Conservation (phyloP, 345 rosid genomes). For the Conringia planisiliqua region DNA sequence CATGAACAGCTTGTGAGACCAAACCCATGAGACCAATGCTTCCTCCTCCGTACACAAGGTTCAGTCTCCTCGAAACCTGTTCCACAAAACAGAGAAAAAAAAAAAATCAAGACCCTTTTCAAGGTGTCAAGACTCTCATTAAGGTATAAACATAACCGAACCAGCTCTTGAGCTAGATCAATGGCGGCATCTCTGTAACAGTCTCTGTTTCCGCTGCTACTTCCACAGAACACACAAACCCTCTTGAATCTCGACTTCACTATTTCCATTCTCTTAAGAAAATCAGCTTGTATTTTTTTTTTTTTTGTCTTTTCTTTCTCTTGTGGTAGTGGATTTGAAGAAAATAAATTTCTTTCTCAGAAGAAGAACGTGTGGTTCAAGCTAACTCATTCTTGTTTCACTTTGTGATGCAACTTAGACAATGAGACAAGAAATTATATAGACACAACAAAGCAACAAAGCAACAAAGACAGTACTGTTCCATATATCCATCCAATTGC, state of each 20-base stretch:
- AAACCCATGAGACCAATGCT: conserved; percentile 94
- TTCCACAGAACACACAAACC: conserved; percentile 80
- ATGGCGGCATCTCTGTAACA: conserved; percentile 77
- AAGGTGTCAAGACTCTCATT: background rate
- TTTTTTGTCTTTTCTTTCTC: background rate
- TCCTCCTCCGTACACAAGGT: conserved; percentile 96
- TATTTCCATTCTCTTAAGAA: conserved; percentile 16
- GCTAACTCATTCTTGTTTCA: conserved; percentile 29
- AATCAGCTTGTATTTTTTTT: background rate
- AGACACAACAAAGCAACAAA: conserved; percentile 25
- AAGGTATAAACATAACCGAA: background rate
- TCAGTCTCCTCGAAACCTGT: conserved; percentile 66
- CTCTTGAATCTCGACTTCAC: conserved; percentile 68
- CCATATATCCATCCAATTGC: conserved; percentile 21
- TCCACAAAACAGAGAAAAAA: background rate
- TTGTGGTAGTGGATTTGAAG: background rate
- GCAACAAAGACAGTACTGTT: conserved; percentile 30
- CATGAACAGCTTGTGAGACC: conserved; percentile 78
- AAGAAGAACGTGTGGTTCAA: conserved; percentile 28
- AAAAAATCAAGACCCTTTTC: conserved; percentile 1
- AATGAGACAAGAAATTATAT: conserved; percentile 27
- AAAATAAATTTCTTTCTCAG: background rate
- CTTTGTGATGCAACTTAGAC: conserved; percentile 35
- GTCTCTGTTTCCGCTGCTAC: conserved; percentile 79
- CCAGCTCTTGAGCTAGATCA: conserved; percentile 84